Evolutionary conservation across 768 basidiomycete species (phyloP), one percentile per base, ranked within the genome.

Genomic region (Hortiboletus flavorubellus): DNA sequence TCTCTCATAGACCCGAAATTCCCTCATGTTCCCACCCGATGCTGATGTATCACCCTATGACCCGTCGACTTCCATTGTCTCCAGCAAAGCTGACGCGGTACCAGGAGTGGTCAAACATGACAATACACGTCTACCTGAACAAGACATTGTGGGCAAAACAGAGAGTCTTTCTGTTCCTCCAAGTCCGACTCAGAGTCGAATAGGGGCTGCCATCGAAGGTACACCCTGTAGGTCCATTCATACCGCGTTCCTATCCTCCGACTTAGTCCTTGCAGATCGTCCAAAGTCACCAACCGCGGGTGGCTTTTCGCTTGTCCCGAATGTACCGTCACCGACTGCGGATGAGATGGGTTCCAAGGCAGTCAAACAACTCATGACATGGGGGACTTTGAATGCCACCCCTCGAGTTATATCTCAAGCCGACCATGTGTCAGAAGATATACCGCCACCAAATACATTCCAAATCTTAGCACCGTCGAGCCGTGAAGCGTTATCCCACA

Each of bases 351-450:
- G 91, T 1, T 83, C 93, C 2, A 75, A 78, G 5, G 89, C 91
- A 1, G 79, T 98, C 49, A 93, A 93, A 64, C 87, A 98, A 61
- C 81, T 99, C 15, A 93, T 98, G 89, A 99, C 97, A 12, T 95
- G 93, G 93, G 97, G 97, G 2, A 94, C 93, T 12, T 78, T 98
- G 23, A 84, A 87, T 59, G 87, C 91, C 15, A 98, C 97, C 9
- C 97, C 97, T 4, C 86, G 96, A 50, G 80, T 97, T 5, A 80
- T 98, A 59, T 84, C 85, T 11, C 76, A 80, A 62, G 73, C 79
- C 10, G 80, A 85, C 35, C 81, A 88, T 60, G 74, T 79, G 5
- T 68, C 73, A 3, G 79, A 80, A 51, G 66, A 61, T 73, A 64
- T 61, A 59, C 74, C 46, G 8, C 71, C 76, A 15, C 76, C 81